phyloP scores from a whole-genome alignment of 106 monocot species.

The Platanthera zijinensis region DNA sequence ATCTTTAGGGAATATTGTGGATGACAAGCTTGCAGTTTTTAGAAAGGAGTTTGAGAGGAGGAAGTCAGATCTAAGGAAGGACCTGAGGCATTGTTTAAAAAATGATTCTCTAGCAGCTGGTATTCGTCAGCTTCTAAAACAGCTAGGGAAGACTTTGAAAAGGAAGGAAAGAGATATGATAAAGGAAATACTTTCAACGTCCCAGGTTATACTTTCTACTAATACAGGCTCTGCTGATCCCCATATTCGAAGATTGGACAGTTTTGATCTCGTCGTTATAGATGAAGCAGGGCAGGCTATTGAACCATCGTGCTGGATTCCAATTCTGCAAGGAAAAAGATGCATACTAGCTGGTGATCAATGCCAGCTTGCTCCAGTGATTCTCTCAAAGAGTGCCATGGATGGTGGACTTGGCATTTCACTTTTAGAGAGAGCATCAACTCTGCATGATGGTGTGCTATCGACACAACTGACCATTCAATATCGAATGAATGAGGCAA shows the following conservation, averaged over 20 bases:
- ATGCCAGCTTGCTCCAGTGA: constrained; percentile 84
- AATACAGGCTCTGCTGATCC: constrained; percentile 90
- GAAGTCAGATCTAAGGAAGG: constrained; percentile 84
- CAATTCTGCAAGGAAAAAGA: constrained; percentile 83
- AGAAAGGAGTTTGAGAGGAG: constrained; percentile 94
- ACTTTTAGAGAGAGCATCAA: constrained; percentile 66
- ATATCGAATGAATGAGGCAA: constrained; percentile 91
- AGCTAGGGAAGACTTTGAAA: constrained; percentile 83
- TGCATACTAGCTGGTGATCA: constrained; percentile 92
- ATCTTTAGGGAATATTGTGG: constrained; percentile 75
- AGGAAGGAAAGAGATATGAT: constrained; percentile 90
- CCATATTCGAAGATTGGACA: constrained; percentile 54
- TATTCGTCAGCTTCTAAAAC: constrained; percentile 88
- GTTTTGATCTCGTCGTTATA: constrained; percentile 85
- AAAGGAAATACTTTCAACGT: constrained; percentile 65
- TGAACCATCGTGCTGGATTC: constrained; percentile 94
- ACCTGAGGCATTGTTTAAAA: constrained; percentile 73
- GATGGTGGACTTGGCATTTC: constrained; percentile 89
- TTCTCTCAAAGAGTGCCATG: constrained; percentile 84
- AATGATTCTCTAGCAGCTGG: constrained; percentile 96
- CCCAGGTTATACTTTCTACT: constrained; percentile 82
- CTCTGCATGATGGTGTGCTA: constrained; percentile 57
- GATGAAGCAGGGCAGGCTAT: constrained; percentile 97
- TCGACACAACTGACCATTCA: constrained; percentile 63
- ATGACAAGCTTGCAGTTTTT: constrained; percentile 55